These are phyloP conservation scores for Polyporus tsugae DNA, from an alignment of 1,284 basidiomycete genomes.

Conservation along the genomic window DNA sequence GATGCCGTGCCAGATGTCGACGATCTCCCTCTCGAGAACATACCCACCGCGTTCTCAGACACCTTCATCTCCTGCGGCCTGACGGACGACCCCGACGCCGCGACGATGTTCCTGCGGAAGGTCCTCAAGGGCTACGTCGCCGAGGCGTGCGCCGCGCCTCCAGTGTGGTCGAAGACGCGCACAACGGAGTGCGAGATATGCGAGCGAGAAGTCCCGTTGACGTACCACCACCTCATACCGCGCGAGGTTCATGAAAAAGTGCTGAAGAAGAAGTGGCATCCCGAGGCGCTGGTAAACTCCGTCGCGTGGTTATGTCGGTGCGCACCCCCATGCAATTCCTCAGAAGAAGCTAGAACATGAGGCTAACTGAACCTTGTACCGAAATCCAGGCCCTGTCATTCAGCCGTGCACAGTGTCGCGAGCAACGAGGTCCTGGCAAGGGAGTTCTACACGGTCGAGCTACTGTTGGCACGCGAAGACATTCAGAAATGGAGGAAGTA, in stretches of 20 bases:
- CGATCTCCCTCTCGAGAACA: constrained; percentile 45
- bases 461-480: constrained; percentile 58
- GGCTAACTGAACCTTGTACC: background rate
- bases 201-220: constrained; percentile 58
- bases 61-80: constrained; percentile 58
- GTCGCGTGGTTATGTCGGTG: constrained; percentile 67
- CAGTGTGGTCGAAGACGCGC: constrained; percentile 59
- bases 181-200: constrained; percentile 64
- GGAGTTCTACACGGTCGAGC: constrained; percentile 56
- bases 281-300: constrained; percentile 56
- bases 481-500: constrained; percentile 62
- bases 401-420: constrained; percentile 57
- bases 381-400: constrained; percentile 54
- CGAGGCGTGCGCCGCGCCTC: constrained; percentile 52
- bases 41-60: constrained; percentile 49
- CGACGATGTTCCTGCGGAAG: constrained; percentile 49
- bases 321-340: constrained; percentile 6
- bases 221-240: constrained; percentile 68
- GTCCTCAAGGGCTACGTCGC: constrained; percentile 51
- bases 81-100: constrained; percentile 44
- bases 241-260: constrained; percentile 58
- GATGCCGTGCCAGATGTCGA: constrained; percentile 44
- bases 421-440: constrained; percentile 59
- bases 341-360: background rate
- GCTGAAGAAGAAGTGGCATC: constrained; percentile 63